Percentiles rank a stretch among this genome's conserved stretches.
These are phyloP conservation scores for Kandelia obovata DNA, from an alignment of 345 rosid species.

Conservation along the genomic window DNA sequence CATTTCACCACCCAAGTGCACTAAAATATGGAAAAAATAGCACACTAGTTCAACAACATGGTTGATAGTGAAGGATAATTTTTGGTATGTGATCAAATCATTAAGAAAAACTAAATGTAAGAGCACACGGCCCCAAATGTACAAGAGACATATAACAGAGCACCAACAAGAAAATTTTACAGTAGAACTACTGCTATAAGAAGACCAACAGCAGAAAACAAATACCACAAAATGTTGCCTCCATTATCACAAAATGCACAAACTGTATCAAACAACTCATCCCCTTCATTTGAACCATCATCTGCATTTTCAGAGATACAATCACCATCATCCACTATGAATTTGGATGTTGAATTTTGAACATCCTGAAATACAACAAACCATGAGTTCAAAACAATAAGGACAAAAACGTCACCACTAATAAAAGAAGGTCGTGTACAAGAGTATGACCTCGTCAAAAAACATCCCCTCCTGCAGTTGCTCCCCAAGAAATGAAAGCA, in stretches of 20 bases:
- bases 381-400: conserved; percentile 16
- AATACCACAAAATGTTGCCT: conserved; percentile 66
- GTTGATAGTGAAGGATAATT: too few species aligned
- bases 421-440: neutral
- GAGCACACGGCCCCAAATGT: too few species aligned
- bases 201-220: neutral
- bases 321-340: conserved; percentile 63
- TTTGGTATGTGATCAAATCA: too few species aligned
- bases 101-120: too few species aligned
- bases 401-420: neutral
- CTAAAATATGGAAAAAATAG: too few species aligned
- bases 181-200: too few species aligned
- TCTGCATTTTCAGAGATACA: conserved; percentile 36
- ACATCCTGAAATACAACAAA: conserved; percentile 38
- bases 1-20: too few species aligned
- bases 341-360: conserved; percentile 32
- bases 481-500: conserved; percentile 54
- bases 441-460: conserved; percentile 52
- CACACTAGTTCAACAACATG: too few species aligned
- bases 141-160: too few species aligned
- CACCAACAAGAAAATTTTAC: too few species aligned
- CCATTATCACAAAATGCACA: conserved; percentile 93
- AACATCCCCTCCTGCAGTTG: conserved; percentile 52
- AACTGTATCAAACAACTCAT: conserved; percentile 60
- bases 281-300: conserved; percentile 41